Evolutionary conservation across 2,329 filamentous ascomycete genomes (phyloP).

Genomic region (Sclerotinia subarctica): DNA sequence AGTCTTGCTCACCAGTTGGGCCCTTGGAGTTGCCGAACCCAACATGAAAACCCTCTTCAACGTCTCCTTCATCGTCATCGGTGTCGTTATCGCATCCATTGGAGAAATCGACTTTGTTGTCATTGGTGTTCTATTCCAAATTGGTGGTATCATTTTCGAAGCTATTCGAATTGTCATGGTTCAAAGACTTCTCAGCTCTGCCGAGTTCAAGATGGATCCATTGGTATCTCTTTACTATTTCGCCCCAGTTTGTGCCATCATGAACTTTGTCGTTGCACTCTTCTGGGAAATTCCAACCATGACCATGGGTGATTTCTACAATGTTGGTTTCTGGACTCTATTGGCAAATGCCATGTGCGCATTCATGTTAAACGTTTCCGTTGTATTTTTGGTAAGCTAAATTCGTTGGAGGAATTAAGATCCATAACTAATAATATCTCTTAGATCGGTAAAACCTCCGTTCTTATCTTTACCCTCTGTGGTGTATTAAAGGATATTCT

Average conservation of each 20-base stretch:
- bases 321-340: conserved; percentile 70
- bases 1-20: conserved; percentile 86
- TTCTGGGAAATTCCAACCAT: conserved; percentile 71
- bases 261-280: conserved; percentile 73
- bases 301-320: conserved; percentile 66
- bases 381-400: conserved; percentile 73
- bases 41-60: conserved; percentile 87
- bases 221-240: conserved; percentile 89
- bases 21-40: conserved; percentile 71
- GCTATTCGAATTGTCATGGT: conserved; percentile 82
- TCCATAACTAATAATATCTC: conserved; percentile 9
- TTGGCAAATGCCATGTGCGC: conserved; percentile 74
- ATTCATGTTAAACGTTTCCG: conserved; percentile 79
- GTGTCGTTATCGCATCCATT: conserved; percentile 89
- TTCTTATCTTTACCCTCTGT: conserved; percentile 80
- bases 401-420: neutral
- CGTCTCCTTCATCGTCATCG: conserved; percentile 89
- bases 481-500: conserved; percentile 87
- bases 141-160: conserved; percentile 76
- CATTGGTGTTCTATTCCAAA: conserved; percentile 75
- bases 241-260: conserved; percentile 75
- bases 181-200: conserved; percentile 74
- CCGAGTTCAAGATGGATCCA: conserved; percentile 90
- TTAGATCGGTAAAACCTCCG: conserved; percentile 84
- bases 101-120: conserved; percentile 93